phyloP scores from a whole-genome alignment of 208 protist genomes.

The Acanthamoeba lenticulata region DNA sequence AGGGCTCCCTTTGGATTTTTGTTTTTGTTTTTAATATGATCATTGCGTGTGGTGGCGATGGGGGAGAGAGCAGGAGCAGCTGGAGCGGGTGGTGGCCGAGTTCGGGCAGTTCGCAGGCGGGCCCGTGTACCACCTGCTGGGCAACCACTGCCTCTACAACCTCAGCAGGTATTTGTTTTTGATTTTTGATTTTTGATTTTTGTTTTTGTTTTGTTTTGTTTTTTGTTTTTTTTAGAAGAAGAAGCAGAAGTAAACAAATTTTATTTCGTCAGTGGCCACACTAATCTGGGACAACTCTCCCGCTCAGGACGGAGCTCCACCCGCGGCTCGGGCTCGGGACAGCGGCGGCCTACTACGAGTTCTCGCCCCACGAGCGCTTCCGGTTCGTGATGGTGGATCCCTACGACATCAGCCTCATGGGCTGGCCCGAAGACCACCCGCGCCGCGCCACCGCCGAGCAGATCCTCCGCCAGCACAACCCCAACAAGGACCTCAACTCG shows the following conservation, averaged over 20 bases:
- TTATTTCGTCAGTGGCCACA: background rate
- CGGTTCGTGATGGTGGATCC: background rate
- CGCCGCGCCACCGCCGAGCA: background rate
- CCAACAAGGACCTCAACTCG: background rate
- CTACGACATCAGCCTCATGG: slow-evolving; percentile 7
- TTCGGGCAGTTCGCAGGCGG: background rate
- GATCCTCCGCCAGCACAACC: background rate
- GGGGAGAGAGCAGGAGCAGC: background rate
- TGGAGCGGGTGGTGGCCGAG: background rate
- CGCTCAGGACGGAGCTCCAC: background rate
- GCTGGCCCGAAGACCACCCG: background rate
- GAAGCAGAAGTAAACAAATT: no score
- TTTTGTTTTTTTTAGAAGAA: background rate
- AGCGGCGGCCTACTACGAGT: background rate
- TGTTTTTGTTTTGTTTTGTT: background rate
- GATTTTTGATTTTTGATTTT: no score
- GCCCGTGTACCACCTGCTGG: background rate
- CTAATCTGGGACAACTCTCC: background rate
- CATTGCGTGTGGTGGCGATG: background rate
- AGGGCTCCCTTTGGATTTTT: background rate
- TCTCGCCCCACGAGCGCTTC: background rate
- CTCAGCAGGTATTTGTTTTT: no score
- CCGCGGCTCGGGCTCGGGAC: background rate
- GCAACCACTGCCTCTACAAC: background rate
- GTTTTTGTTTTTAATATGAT: no score